A percentile compares a stretch with the other conserved stretches of the same genome.
phyloP scores from a whole-genome alignment of 192 early-diverging fungal species.

The Backusella australiensis region DNA sequence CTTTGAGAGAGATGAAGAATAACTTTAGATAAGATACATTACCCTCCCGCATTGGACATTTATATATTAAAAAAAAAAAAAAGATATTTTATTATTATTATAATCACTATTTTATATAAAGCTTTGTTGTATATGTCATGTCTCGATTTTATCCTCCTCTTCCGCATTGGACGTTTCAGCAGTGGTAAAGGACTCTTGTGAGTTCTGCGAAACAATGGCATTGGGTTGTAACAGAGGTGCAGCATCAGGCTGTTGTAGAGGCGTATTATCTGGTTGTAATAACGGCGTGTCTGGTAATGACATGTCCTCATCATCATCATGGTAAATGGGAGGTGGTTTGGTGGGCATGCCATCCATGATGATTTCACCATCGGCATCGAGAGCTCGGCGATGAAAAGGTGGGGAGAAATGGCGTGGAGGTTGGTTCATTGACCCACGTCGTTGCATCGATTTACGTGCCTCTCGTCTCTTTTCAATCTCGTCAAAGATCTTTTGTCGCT shows the following conservation, averaged over 20 bases:
- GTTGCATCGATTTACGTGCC: not conserved
- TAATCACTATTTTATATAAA: not conserved
- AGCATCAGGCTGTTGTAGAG: not conserved
- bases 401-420: not conserved
- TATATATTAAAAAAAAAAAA: not conserved
- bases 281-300: too few relatives aligned
- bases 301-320: not conserved
- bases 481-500: not conserved
- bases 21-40: constrained; percentile 4
- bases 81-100: not conserved
- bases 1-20: constrained; percentile 82
- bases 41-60: not conserved
- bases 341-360: not conserved
- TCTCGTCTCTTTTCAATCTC: not conserved
- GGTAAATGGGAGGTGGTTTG: not conserved
- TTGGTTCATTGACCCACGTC: not conserved
- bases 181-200: constrained; percentile 1
- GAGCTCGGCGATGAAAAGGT: not conserved
- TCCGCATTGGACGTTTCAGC: not conserved
- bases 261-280: not conserved
- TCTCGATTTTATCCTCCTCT: not conserved
- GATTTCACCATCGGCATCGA: not conserved
- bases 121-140: not conserved
- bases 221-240: not conserved
- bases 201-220: not conserved